Percentiles rank a stretch among this genome's conserved stretches.
Evolutionary conservation across 441 rosid genomes (phyloP).

Genomic region (Flueggea neowawraea): DNA sequence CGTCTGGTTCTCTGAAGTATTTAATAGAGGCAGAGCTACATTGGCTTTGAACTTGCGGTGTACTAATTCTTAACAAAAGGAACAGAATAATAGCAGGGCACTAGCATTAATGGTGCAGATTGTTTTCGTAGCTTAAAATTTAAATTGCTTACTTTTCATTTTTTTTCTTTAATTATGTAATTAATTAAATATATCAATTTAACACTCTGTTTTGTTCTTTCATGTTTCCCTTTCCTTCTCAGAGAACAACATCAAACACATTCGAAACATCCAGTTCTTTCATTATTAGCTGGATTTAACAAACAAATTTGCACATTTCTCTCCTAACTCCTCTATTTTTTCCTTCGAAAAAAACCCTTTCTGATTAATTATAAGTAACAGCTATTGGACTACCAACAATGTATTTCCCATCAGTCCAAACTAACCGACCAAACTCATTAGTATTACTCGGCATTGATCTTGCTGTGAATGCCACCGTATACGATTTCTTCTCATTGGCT

Average conservation of each 20-base stretch:
- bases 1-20: too few relatives aligned
- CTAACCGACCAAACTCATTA: constrained; percentile 53
- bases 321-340: not conserved
- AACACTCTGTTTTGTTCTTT: not conserved
- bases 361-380: constrained; percentile 50
- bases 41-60: too few relatives aligned
- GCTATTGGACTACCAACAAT: constrained; percentile 78
- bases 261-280: constrained; percentile 10
- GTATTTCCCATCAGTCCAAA: constrained; percentile 79
- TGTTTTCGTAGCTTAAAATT: too few relatives aligned
- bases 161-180: too few relatives aligned
- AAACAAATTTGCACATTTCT: not conserved
- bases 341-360: not conserved
- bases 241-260: constrained; percentile 22
- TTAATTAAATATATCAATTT: too few relatives aligned
- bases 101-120: too few relatives aligned
- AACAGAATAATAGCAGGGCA: too few relatives aligned
- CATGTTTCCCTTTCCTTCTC: constrained; percentile 4
- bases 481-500: constrained; percentile 62
- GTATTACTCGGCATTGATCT: constrained; percentile 32
- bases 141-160: too few relatives aligned
- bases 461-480: constrained; percentile 59
- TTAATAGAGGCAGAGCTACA: too few relatives aligned
- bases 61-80: too few relatives aligned
- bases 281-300: constrained; percentile 14